phyloP scores from a whole-genome alignment of 192 early-diverging fungal genomes.

The Gigaspora rosea region DNA sequence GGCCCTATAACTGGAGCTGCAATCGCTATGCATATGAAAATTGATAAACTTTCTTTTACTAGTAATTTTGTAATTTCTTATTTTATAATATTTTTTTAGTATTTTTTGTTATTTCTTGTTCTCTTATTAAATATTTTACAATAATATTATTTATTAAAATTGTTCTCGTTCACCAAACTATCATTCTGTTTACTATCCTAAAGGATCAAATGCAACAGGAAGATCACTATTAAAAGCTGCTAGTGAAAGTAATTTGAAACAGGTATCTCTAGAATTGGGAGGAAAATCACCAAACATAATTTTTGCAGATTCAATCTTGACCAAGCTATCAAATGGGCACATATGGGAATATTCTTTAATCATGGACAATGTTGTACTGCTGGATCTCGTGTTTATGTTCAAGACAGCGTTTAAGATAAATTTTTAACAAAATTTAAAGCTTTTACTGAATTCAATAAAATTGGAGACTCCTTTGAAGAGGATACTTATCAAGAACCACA shows the following conservation, averaged over 20 bases:
- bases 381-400: conserved; percentile 76
- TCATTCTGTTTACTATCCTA: too few relatives aligned
- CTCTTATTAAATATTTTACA: too few relatives aligned
- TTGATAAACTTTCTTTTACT: conserved; percentile 79
- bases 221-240: too few relatives aligned
- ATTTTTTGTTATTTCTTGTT: conserved; percentile 47
- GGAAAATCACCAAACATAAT: conserved; percentile 86
- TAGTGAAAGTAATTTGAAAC: conserved; percentile 69
- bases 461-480: conserved; percentile 70
- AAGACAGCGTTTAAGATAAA: conserved; percentile 64
- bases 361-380: conserved; percentile 86
- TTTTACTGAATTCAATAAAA: conserved; percentile 48
- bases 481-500: conserved; percentile 69
- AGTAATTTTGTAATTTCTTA: conserved; percentile 43
- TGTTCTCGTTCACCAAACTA: too few relatives aligned
- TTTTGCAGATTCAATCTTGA: conserved; percentile 78
- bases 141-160: too few relatives aligned
- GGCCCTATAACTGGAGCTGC: conserved; percentile 66
- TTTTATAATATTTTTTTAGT: too few relatives aligned
- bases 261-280: conserved; percentile 80
- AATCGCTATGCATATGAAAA: conserved; percentile 67
- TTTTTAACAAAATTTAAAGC: conserved; percentile 67
- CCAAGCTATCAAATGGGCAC: conserved; percentile 63
- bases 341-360: conserved; percentile 74
- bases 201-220: too few relatives aligned